phyloP scores from a whole-genome alignment of 371 early-diverging fungal species.

The Blakeslea trispora region DNA sequence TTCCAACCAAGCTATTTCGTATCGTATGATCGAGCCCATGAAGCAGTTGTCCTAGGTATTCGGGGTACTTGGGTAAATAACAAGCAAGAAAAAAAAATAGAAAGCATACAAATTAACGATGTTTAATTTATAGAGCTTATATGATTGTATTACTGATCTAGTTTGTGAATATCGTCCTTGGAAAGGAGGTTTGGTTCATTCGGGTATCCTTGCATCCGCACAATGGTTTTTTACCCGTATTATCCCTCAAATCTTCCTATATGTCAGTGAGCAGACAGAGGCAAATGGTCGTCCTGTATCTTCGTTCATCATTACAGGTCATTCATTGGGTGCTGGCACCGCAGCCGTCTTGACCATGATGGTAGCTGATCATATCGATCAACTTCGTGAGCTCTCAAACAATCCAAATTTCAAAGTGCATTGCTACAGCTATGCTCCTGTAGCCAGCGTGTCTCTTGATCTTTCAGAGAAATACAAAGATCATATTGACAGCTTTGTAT shows the following conservation, averaged over 20 bases:
- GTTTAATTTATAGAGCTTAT: slow-evolving; percentile 26
- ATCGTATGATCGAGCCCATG: slow-evolving; percentile 64
- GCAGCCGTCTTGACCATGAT: slow-evolving; percentile 81
- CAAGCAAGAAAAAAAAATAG: no score
- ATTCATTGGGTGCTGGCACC: slow-evolving; percentile 81
- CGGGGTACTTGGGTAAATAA: slow-evolving; percentile 82
- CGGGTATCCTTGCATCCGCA: slow-evolving; percentile 79
- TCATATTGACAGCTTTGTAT: slow-evolving; percentile 74
- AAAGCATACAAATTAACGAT: no score
- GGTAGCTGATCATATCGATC: slow-evolving; percentile 67
- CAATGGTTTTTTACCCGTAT: slow-evolving; percentile 75
- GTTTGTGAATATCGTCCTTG: slow-evolving; percentile 83
- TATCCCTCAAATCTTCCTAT: slow-evolving; percentile 64
- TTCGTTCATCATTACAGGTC: slow-evolving; percentile 55
- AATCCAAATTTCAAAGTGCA: slow-evolving; percentile 49
- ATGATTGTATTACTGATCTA: slow-evolving; percentile 56
- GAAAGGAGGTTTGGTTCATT: slow-evolving; percentile 84
- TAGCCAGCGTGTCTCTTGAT: slow-evolving; percentile 71
- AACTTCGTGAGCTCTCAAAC: slow-evolving; percentile 48
- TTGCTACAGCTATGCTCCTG: slow-evolving; percentile 54
- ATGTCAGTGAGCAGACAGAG: slow-evolving; percentile 25
- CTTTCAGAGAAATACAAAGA: slow-evolving; percentile 66
- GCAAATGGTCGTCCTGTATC: slow-evolving; percentile 13
- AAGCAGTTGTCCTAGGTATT: slow-evolving; percentile 75
- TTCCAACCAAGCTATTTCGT: slow-evolving; percentile 85